These are phyloP conservation scores for Penicillium cosmopolitanum DNA, from an alignment of 495 filamentous ascomycete genomes.

Conservation along the genomic window DNA sequence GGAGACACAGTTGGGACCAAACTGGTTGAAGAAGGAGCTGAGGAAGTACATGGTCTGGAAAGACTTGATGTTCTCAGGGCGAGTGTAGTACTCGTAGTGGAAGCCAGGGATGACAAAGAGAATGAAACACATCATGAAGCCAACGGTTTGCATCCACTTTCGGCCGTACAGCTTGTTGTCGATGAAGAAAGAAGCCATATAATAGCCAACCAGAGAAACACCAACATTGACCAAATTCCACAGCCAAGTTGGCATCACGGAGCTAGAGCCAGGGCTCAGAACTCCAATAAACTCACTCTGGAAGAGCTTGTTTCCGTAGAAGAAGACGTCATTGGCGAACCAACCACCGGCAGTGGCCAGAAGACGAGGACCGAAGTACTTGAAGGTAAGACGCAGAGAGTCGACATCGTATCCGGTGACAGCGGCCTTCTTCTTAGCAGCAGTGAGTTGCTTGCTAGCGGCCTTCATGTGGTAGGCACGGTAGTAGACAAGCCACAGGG, in stretches of 20 bases:
- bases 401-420: constrained; percentile 88
- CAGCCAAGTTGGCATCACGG: constrained; percentile 82
- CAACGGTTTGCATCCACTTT: constrained; percentile 89
- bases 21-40: constrained; percentile 94
- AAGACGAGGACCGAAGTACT: constrained; percentile 78
- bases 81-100: constrained; percentile 77
- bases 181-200: constrained; percentile 76
- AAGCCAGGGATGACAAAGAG: constrained; percentile 86
- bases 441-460: constrained; percentile 70
- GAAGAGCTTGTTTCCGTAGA: constrained; percentile 98
- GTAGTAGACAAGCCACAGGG: constrained; percentile 91
- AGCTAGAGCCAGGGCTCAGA: constrained; percentile 61
- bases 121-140: constrained; percentile 84
- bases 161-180: constrained; percentile 92
- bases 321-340: constrained; percentile 95
- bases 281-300: constrained; percentile 82
- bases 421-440: constrained; percentile 79
- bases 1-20: constrained; percentile 88
- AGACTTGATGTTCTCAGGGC: constrained; percentile 62
- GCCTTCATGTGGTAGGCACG: constrained; percentile 85
- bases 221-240: constrained; percentile 87
- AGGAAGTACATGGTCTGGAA: constrained; percentile 96
- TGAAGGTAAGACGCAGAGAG: constrained; percentile 74
- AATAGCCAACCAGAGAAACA: constrained; percentile 83
- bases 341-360: constrained; percentile 83